These are phyloP conservation scores for Coniferiporia sulphurascens DNA, from an alignment of 1,284 basidiomycete genomes.

Conservation along the genomic window DNA sequence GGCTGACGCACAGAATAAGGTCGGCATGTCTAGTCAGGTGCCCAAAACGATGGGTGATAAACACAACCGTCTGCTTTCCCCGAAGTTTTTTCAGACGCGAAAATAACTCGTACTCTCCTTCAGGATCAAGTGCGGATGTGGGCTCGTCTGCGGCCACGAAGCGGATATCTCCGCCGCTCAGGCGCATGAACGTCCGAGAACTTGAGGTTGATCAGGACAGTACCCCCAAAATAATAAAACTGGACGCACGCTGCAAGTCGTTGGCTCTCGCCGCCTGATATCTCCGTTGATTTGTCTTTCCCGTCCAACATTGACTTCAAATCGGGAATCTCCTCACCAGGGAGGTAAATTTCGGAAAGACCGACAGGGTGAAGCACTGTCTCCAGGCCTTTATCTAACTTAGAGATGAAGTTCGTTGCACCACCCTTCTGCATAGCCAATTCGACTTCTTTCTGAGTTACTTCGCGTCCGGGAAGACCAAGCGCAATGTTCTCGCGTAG, in stretches of 20 bases:
- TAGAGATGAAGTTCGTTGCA: slow-evolving; percentile 31
- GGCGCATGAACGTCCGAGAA: slow-evolving; percentile 38
- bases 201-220: slow-evolving; percentile 23
- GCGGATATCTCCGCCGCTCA: slow-evolving; percentile 27
- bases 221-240: not conserved
- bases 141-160: slow-evolving; percentile 40
- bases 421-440: slow-evolving; percentile 35
- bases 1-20: slow-evolving; percentile 34
- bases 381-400: slow-evolving; percentile 31
- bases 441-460: slow-evolving; percentile 22
- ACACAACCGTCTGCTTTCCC: slow-evolving; percentile 33
- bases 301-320: slow-evolving; percentile 27
- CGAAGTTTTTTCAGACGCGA: slow-evolving; percentile 27
- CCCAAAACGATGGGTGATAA: slow-evolving; percentile 37
- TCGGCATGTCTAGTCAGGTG: slow-evolving; percentile 35
- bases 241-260: slow-evolving; percentile 36
- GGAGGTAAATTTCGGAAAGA: not conserved
- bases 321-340: not conserved
- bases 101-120: slow-evolving; percentile 33
- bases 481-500: slow-evolving; percentile 39
- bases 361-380: slow-evolving; percentile 32
- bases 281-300: slow-evolving; percentile 31
- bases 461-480: slow-evolving; percentile 22
- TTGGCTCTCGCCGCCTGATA: slow-evolving; percentile 39
- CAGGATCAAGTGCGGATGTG: slow-evolving; percentile 34